Evolutionary conservation across 1,139 yeast genomes (phyloP), one percentile per base, ranked within the genome.

Genomic region (Yamadazyma sp.): DNA sequence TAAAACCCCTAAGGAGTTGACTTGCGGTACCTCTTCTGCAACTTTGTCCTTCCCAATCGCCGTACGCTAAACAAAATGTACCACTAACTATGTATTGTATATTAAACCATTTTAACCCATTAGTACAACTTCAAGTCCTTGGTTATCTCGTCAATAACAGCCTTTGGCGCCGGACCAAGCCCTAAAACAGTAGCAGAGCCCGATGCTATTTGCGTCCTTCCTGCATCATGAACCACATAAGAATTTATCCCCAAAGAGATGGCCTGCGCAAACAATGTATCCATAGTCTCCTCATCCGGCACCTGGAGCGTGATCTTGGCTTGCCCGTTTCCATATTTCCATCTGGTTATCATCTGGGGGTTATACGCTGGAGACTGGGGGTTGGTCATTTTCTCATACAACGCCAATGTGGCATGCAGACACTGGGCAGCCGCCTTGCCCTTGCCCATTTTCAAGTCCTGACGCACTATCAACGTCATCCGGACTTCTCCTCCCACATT

Each of bases 371-470:
- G 72, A 7, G 72, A 62, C 7, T 74, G 64, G 6, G 78, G 73
- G 28, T 75, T 69, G 18, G 76, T 66, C 57, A 88, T 85, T 45
- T 82, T 70, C 54, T 85, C 82, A 62, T 86, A 92, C 48, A 94
- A 79, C 0, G 95, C 92, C 33, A 92, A 71, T 0, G 98, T 94
- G n/a, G 98, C 98, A 65, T 92, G 99, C 37, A 89, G 84, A 59
- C 97, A 90, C 60, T 92, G 99, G 2, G 98, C 98, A 1, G 97
- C 97, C 1, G 87, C 86, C 59, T 94, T 94, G 25, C 98, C 98
- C 62, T 88, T 89, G 33, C 86, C 82, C 98, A 92, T 92, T 39
- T 80, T 82, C 46, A 92, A 67, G 58, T 92, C 98, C 31, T 85
- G 87, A 43, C 98, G 80, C 1, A 92, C 90, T 2, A 89, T 79